Base-by-base conservation (phyloP, 2,329 filamentous ascomycete species). In the Pestalotiopsis sp. region DNA sequence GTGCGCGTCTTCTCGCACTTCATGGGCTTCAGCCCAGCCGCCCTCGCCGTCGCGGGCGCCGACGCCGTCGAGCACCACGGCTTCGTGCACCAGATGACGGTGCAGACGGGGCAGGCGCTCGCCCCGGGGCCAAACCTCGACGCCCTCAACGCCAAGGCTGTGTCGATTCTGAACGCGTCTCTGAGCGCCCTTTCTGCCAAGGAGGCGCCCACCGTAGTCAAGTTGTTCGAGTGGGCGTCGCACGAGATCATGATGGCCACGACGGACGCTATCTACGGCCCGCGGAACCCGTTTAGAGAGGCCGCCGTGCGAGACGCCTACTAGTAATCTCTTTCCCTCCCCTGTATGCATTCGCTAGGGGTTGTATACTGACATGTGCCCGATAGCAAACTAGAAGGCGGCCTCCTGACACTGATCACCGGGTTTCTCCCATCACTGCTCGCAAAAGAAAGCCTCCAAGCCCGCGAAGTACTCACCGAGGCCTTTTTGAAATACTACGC, bases 231-330 rank as follows among this genome's bases (percentile, higher is more conserved):
- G 24, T 68, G 67, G 64, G 56, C 30, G 20, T 56, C 48, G 4
- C 67, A 59, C 26, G 58, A 68, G 48, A 57, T 66, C 35, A 64
- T 68, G 64, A 64, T 68, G 67, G 67, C 67, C 11, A 65, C 65
- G 17, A 68, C 67, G 17, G 48, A 62, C 22, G 65, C 57, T 3
- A 26, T 68, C 5, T 68, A 66, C 57, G 65, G 65, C 38, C 39
- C 56, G 13, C 52, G 9, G 11, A 66, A 66, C 14, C 64, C 64
- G 2, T 66, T 66, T 9, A 59, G 52, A n/a, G 52, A 65, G n/a
- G 22, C 66, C 6, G 61, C 62, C 24, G 62, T 64, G 24, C 40
- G 62, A 4, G 81, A 79, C 24, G 66, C 78, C 82, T 86, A 35
- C 77, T 81, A 69, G 68, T 68, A 66, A 66, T 62, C 52, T 24